Percentiles rank a stretch among this genome's conserved stretches.
Evolutionary conservation across 306 rosid species (phyloP).

Genomic region (Rosa rugosa): DNA sequence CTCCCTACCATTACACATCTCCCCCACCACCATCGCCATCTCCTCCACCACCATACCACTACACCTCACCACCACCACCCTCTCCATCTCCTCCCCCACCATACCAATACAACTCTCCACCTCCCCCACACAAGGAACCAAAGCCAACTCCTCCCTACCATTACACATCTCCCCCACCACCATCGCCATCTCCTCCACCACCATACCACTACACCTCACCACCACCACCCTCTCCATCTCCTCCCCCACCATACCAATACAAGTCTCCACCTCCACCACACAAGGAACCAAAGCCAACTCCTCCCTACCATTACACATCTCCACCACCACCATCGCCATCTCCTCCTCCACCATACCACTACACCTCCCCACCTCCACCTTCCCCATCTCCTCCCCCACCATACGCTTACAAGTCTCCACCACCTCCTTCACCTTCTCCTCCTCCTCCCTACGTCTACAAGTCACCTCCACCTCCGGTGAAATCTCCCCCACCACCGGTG

Average conservation of each 20-base stretch:
- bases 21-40: slow-evolving; percentile 41
- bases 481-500: slow-evolving; percentile 55
- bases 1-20: slow-evolving; percentile 33
- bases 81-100: slow-evolving; percentile 33
- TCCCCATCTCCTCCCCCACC: slow-evolving; percentile 25
- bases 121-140: too few species aligned
- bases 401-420: slow-evolving; percentile 36
- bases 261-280: slow-evolving; percentile 33
- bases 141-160: slow-evolving; percentile 35
- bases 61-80: slow-evolving; percentile 45
- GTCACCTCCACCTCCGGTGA: slow-evolving; percentile 65
- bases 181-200: slow-evolving; percentile 30
- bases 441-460: slow-evolving; percentile 49
- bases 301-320: slow-evolving; percentile 33
- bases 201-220: slow-evolving; percentile 58
- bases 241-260: slow-evolving; percentile 42
- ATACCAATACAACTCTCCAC: slow-evolving; percentile 14
- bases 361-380: slow-evolving; percentile 54
- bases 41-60: slow-evolving; percentile 40
- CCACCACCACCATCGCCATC: slow-evolving; percentile 41
- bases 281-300: slow-evolving; percentile 24
- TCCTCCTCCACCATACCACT: slow-evolving; percentile 41
- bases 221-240: slow-evolving; percentile 49
- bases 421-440: slow-evolving; percentile 43
- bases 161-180: slow-evolving; percentile 53